Base-by-base conservation (phyloP, 345 rosid species). In the Eucalyptus erythrocorys region DNA sequence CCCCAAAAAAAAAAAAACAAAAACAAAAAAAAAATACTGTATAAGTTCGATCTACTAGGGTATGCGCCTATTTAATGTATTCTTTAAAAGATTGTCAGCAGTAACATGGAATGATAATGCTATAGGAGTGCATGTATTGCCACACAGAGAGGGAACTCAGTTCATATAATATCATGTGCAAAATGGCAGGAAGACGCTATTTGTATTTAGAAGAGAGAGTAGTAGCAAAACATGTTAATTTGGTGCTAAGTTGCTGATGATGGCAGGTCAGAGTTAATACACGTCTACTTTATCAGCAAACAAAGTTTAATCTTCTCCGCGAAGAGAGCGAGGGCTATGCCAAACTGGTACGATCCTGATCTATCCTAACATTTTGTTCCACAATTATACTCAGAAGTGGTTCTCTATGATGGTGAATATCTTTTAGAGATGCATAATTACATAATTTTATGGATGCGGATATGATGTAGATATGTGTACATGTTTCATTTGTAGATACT, bases 291-390 rank as follows among this genome's bases (percentile, higher is more conserved):
- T 98, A 98, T 93, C 99, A 98, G 91, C 99, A 98, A 93, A 96
- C 99, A 68, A 98, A 98, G 91, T 98, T 98, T 92, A 98, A 98
- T 91, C 95, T 98, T 92, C 96, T 97, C 89, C 96, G 99, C 30
- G 99, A 98, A 93, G 99, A 98, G 93, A 98, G 99, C 48, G 99
- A 98, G 92, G 99, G 99, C 92, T 98, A 98, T 92, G 99, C 99
- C 76, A 98, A 98, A 93, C 93, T 98, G 99, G 99, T 98, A 93
- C 26, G 93, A 87, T 85, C 76, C 61, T 27, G 42, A 22, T 59
- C 34, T 87, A 48, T 32, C 22, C 6, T 50, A 22, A 43, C 45
- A 26, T 87, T 48, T 76, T 51, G 45, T 68, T 57, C 40, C 27
- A 48, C 10, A 16, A 32, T 16, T 68, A 32, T 34, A n/a, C 40